Evolutionary conservation across 129 eudicot species (phyloP), one percentile per base, ranked within the genome.

Genomic region (Apium graveolens): DNA sequence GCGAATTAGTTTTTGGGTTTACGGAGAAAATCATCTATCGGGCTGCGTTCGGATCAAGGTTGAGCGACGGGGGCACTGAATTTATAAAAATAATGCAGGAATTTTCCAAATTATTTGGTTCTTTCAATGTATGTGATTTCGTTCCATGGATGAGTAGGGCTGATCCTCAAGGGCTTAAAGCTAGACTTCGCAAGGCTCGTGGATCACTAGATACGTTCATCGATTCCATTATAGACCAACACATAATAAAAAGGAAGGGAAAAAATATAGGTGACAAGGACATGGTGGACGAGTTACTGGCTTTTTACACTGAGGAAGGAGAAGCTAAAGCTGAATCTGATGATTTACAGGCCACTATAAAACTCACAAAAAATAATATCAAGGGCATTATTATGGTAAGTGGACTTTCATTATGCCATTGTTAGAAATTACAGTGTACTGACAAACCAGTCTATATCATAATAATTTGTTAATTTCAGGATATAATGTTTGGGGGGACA

Each of bases 371-470:
- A 79, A 85, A 86, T 55, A 91, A 93, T 29, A 91, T 93, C 45
- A 93, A 93, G 84, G 98, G 96, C 16, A 89, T 93, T 45, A 91
- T 93, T 70, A 93, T 93, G 98, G 98, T 91, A 84, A 37, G 91
- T 0, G 37, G 4, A 21, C 11, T 53, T 53, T 21, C 63, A 53
- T 21, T 53, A 11, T 21, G 27, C 63, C 27, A 53, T 53, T n/a
- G 21, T 1, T 21, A 20, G 10, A 21, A n/a, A 24, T 24, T 57
- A 10, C 4, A n/a, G 32, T 57, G 10, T 55, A 24, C 11, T n/a
- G 10, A n/a, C 14, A 57, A 57, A 57, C 14, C 27, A 21, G 27
- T 53, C 63, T 21, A 53, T n/a, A 9, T 57, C 29, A 57, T 57
- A n/a, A 57, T 8, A 57, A 14, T 57, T n/a, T 57, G 11, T 20